Evolutionary conservation across 2,329 filamentous ascomycete genomes (phyloP), one percentile per base, ranked within the genome.

Genomic region (Neofusicoccum sp.): DNA sequence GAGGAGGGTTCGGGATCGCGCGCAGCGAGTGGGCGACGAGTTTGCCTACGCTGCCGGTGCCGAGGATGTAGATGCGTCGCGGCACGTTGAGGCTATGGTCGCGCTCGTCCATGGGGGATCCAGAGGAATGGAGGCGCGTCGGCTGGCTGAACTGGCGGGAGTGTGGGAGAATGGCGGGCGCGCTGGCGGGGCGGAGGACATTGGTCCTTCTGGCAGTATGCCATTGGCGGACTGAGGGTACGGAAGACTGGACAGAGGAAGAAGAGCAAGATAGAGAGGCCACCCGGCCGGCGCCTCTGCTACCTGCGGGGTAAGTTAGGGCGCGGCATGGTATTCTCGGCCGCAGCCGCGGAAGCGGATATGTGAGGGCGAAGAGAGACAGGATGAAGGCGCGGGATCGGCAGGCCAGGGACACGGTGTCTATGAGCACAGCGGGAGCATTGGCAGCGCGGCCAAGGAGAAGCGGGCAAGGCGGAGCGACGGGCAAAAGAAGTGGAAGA

Each of bases 11-110:
- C 6, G 82, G 80, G 7, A 87, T 79, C 22, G 84, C 82, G 28
- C 86, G 84, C 9, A 97, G 80, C 28, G 87, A 86, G 72, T 89
- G 88, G 31, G 93, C 92, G 66, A 93, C 86, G 31, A 97, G 85
- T 47, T 87, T 87, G 12, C 93, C 93, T 11, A 97, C 81, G 72
- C 92, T 96, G 39, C 93, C 93, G 9, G 90, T 73, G 9, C 94
- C 93, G 3, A 97, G 79, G 52, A 97, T 83, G 71, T 95, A 87
- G 65, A 96, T 88, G 37, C 88, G 62, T 2, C 47, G 54, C 3
- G 39, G 28, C 6, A 44, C 44, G 29, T 43, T 45, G 6, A 34
- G 43, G 12, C n/a, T 22, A 7, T 45, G 14, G 8, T 61, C 28
- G 3, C n/a, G 12, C 6, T 61, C 43, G 6, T 9, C 5, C 22